Percentiles rank a stretch among this genome's conserved stretches.
Conservation (phyloP, 2,329 filamentous ascomycete genomes). For the Chrysoporthe cubensis region DNA sequence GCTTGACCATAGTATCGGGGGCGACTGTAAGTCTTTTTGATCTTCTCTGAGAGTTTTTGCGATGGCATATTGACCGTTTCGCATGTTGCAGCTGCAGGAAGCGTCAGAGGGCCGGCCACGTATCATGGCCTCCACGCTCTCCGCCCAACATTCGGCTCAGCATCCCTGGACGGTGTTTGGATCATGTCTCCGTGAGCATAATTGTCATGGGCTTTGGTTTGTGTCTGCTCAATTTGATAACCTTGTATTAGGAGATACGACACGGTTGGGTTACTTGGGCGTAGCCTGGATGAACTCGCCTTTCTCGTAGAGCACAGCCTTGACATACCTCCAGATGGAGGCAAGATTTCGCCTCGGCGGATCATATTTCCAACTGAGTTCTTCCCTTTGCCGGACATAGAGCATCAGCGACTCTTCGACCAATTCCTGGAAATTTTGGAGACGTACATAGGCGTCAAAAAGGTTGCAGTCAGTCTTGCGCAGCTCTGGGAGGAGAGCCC, state of each 20-base stretch:
- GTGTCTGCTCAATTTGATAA: not conserved
- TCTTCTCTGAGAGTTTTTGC: conserved; percentile 30
- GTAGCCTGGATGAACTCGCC: conserved; percentile 17
- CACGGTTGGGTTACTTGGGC: conserved; percentile 20
- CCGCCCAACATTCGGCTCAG: conserved; percentile 17
- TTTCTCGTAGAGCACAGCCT: conserved; percentile 22
- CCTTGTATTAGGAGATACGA: conserved; percentile 21
- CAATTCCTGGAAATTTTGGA: conserved; percentile 23
- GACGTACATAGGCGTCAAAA: not conserved
- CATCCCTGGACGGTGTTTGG: conserved; percentile 16
- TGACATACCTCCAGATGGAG: not conserved
- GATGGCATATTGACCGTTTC: not conserved
- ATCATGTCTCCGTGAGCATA: conserved; percentile 23
- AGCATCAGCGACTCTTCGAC: conserved; percentile 20
- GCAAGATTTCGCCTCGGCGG: not conserved
- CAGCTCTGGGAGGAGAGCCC: conserved; percentile 18
- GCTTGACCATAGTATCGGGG: conserved; percentile 34
- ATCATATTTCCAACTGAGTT: conserved; percentile 24
- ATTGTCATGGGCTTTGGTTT: too few species aligned
- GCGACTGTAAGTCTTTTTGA: conserved; percentile 39
- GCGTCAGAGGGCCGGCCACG: conserved; percentile 19
- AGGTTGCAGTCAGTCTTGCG: conserved; percentile 11
- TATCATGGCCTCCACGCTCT: conserved; percentile 25
- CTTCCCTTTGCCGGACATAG: conserved; percentile 15
- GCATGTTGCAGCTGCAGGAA: conserved; percentile 14